Percentiles rank a stretch among this genome's conserved stretches.
Conservation (phyloP, 257 asterid species). For the Solanum infundibuliforme region DNA sequence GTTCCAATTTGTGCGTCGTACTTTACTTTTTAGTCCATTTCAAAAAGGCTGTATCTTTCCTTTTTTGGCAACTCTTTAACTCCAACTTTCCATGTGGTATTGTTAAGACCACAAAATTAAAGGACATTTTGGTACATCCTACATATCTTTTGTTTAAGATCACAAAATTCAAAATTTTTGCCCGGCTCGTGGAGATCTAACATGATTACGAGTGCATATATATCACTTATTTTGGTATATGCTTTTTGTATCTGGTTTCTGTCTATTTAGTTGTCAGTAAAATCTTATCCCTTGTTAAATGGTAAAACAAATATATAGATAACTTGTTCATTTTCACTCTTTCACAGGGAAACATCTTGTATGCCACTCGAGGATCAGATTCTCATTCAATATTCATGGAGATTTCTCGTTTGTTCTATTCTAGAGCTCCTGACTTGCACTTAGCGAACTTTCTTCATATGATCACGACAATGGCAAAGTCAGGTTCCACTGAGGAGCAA, state of each 20-base stretch:
- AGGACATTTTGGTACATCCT: too few species aligned
- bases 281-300: not conserved
- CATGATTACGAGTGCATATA: not conserved
- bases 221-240: not conserved
- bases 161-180: too few species aligned
- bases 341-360: conserved; percentile 56
- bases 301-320: not conserved
- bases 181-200: too few species aligned
- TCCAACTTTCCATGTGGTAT: too few species aligned
- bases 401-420: conserved; percentile 48
- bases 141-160: too few species aligned
- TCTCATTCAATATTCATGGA: conserved; percentile 62
- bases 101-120: too few species aligned
- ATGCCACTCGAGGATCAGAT: conserved; percentile 51
- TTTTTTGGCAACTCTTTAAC: too few species aligned
- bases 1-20: too few species aligned
- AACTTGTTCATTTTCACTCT: not conserved
- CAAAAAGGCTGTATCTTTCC: too few species aligned
- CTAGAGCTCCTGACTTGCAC: conserved; percentile 54
- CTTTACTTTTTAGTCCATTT: too few species aligned
- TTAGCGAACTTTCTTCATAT: conserved; percentile 92
- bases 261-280: not conserved
- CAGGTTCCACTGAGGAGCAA: conserved; percentile 82
- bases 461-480: conserved; percentile 65
- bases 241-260: not conserved